phyloP scores from a whole-genome alignment of 208 protist species.

The Porcisia deanei region DNA sequence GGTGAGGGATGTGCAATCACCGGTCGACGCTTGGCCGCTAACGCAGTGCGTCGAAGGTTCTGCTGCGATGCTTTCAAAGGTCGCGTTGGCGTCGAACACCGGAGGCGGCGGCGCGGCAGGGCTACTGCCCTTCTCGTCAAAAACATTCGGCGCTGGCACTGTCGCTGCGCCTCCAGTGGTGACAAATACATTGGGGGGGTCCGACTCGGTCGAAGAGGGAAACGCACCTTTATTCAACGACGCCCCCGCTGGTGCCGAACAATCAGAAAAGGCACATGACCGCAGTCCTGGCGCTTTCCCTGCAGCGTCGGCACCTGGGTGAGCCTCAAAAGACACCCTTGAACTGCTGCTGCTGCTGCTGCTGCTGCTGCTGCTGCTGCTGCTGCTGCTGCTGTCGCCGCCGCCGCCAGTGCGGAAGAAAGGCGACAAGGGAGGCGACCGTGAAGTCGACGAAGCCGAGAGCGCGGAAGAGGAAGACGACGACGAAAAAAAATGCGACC shows the following conservation, averaged over 20 bases:
- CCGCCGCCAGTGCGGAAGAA: background rate
- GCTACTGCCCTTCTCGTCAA: background rate
- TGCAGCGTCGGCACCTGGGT: background rate
- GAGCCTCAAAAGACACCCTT: background rate
- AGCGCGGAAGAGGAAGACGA: background rate
- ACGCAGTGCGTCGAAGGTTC: background rate
- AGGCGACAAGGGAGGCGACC: background rate
- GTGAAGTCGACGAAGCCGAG: background rate
- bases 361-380: background rate
- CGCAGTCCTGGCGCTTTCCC: constrained; percentile 1
- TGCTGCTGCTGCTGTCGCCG: background rate
- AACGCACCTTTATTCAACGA: background rate
- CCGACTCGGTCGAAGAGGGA: background rate
- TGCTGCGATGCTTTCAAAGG: background rate
- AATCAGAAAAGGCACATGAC: background rate
- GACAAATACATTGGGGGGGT: constrained; percentile 19
- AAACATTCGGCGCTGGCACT: constrained; percentile 10
- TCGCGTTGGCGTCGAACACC: background rate
- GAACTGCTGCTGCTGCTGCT: constrained; percentile 6
- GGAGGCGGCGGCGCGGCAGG: constrained; percentile 1
- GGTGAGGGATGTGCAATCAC: background rate
- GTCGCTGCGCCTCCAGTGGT: background rate
- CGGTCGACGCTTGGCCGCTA: background rate
- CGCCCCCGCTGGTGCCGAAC: background rate
- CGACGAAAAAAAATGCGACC: background rate